phyloP scores from a whole-genome alignment of 2,329 filamentous ascomycete species.

The Phialophora expanda region DNA sequence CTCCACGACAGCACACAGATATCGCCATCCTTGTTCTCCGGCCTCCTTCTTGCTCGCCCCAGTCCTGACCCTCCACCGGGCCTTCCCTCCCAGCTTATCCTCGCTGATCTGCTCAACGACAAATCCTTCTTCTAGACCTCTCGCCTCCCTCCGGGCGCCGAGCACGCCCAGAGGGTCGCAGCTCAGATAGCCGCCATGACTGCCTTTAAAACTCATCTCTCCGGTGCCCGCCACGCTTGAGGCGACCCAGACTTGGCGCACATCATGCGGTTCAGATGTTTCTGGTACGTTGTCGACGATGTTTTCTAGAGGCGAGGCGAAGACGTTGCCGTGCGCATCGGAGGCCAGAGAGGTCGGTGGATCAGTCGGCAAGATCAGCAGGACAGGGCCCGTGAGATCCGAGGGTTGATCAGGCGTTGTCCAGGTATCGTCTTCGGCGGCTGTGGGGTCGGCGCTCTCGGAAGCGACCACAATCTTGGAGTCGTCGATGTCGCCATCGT shows the following conservation, averaged over 20 bases:
- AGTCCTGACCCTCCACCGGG: conserved; percentile 29
- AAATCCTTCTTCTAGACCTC: conserved; percentile 43
- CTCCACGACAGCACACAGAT: conserved; percentile 25
- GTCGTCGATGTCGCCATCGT: conserved; percentile 48
- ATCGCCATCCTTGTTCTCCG: conserved; percentile 27
- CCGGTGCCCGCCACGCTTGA: conserved; percentile 79
- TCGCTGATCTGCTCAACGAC: conserved; percentile 23
- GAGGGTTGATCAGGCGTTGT: conserved; percentile 76
- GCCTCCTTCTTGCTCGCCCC: conserved; percentile 28
- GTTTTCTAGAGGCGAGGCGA: conserved; percentile 81
- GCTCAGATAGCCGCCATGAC: conserved; percentile 73
- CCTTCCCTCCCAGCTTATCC: conserved; percentile 13
- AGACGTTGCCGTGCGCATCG: conserved; percentile 86
- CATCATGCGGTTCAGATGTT: conserved; percentile 94
- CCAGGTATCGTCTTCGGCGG: conserved; percentile 80
- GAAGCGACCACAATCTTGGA: conserved; percentile 28
- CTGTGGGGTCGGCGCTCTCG: conserved; percentile 42
- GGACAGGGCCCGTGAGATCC: conserved; percentile 80
- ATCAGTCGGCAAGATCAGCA: conserved; percentile 80
- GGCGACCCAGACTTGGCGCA: conserved; percentile 93
- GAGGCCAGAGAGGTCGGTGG: conserved; percentile 77
- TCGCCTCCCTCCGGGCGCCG: conserved; percentile 38
- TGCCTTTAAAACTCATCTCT: conserved; percentile 79
- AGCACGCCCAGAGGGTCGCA: conserved; percentile 38
- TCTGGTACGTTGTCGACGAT: conserved; percentile 79